phyloP scores from a whole-genome alignment of 2,329 filamentous ascomycete genomes.

The Conoideocrella luteorostrata region DNA sequence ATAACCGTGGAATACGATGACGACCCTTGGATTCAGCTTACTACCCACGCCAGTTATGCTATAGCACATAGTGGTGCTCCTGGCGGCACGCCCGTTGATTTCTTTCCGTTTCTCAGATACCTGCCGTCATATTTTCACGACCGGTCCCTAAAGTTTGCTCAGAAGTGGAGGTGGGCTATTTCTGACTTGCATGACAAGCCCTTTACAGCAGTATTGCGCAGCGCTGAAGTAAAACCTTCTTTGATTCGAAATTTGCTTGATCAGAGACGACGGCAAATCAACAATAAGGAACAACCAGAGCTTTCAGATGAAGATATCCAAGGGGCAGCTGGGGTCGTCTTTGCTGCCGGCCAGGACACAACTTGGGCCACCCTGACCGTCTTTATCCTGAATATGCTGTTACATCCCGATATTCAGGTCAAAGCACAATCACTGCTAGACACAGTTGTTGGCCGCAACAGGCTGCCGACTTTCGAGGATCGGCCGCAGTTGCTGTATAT shows the following conservation, averaged over 20 bases:
- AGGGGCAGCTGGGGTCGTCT: slow-evolving; percentile 41
- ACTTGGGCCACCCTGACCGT: slow-evolving; percentile 36
- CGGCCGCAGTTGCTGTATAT: slow-evolving; percentile 35
- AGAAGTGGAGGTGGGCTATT: slow-evolving; percentile 26
- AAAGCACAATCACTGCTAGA: slow-evolving; percentile 43
- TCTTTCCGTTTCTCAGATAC: slow-evolving; percentile 38
- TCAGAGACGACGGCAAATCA: slow-evolving; percentile 16
- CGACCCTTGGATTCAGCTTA: slow-evolving; percentile 35
- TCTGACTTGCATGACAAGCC: slow-evolving; percentile 37
- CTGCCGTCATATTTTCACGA: slow-evolving; percentile 33
- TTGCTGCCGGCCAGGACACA: slow-evolving; percentile 40
- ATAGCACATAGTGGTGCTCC: slow-evolving; percentile 23
- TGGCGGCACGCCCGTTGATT: slow-evolving; percentile 35
- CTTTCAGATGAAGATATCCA: slow-evolving; percentile 39
- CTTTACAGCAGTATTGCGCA: slow-evolving; percentile 28
- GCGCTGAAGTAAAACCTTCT: slow-evolving; percentile 23
- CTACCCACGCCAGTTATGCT: slow-evolving; percentile 23
- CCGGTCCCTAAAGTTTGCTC: slow-evolving; percentile 22
- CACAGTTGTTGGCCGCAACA: slow-evolving; percentile 34
- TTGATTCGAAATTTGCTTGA: slow-evolving; percentile 21
- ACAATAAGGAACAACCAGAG: slow-evolving; percentile 23
- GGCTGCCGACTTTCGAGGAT: slow-evolving; percentile 42
- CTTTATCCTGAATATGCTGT: slow-evolving; percentile 38
- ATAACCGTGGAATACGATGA: slow-evolving; percentile 28
- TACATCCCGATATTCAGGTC: slow-evolving; percentile 35